Conservation (phyloP, 2,329 filamentous ascomycete species). For the Phaeosphaeriaceae sp. region DNA sequence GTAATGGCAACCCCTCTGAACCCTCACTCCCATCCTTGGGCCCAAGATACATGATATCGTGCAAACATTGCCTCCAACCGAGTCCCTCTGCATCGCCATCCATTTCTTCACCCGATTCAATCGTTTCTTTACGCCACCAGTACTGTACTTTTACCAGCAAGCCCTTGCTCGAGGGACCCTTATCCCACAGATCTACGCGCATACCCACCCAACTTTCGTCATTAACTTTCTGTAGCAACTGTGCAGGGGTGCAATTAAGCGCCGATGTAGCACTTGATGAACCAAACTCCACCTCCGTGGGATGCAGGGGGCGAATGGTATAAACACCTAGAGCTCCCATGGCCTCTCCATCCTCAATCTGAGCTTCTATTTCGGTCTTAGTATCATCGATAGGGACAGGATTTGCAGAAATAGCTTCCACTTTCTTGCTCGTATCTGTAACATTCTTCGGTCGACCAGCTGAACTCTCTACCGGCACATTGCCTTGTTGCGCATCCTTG, state of each 20-base stretch:
- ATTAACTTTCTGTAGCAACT: constrained; percentile 4
- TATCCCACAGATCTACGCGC: constrained; percentile 19
- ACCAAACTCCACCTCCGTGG: constrained; percentile 11
- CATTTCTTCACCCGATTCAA: constrained; percentile 4
- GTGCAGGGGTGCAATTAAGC: constrained; percentile 1
- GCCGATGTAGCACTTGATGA: constrained; percentile 2
- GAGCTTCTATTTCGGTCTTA: not conserved
- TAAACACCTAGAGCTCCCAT: not conserved
- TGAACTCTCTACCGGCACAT: not conserved
- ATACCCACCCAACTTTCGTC: constrained; percentile 17
- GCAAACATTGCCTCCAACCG: constrained; percentile 23
- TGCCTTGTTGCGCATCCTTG: constrained; percentile 12
- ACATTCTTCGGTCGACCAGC: not conserved
- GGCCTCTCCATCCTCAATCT: not conserved
- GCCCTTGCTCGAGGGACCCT: constrained; percentile 1
- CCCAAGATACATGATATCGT: constrained; percentile 23
- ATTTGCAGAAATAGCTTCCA: no score
- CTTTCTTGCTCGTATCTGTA: not conserved
- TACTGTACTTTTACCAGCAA: constrained; percentile 23
- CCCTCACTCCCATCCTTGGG: constrained; percentile 14
- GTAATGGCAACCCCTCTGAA: not conserved
- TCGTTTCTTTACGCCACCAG: constrained; percentile 17
- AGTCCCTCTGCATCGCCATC: not conserved
- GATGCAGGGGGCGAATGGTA: constrained; percentile 11
- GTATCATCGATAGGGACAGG: no score